Percentiles rank a stretch among this genome's conserved stretches.
Evolutionary conservation across 176 grass and related monocot genomes (phyloP).

Genomic region (Carex kokanica): DNA sequence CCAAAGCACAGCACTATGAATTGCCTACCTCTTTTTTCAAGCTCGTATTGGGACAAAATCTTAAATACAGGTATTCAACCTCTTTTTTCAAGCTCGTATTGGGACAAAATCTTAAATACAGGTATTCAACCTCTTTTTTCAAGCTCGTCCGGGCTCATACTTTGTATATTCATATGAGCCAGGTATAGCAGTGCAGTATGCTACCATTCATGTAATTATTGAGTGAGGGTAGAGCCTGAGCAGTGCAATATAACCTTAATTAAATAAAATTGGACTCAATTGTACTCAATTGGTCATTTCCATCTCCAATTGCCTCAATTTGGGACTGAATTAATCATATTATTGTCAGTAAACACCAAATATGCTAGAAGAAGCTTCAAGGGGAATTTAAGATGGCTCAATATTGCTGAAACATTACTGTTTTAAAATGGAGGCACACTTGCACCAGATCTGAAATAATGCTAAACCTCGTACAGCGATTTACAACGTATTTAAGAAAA

Average conservation of each 20-base stretch:
- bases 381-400: neutral
- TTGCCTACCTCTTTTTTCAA: slow-evolving; percentile 88
- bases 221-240: neutral
- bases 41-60: slow-evolving; percentile 68
- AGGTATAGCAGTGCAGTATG: neutral
- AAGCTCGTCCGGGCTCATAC: neutral
- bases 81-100: too few relatives aligned
- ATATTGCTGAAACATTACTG: neutral
- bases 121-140: too few relatives aligned
- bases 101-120: too few relatives aligned
- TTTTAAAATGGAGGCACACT: too few relatives aligned
- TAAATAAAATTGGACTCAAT: neutral
- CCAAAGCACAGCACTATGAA: slow-evolving; percentile 86
- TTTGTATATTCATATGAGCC: neutral
- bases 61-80: slow-evolving; percentile 96
- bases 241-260: neutral
- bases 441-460: neutral
- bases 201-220: neutral
- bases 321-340: neutral
- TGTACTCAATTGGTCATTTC: neutral
- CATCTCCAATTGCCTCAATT: neutral
- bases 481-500: neutral
- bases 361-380: neutral
- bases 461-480: neutral
- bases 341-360: neutral